A percentile compares a stretch with the other conserved stretches of the same genome.
Conservation (phyloP, 306 rosid genomes). For the Herpetospermum pedunculosum region DNA sequence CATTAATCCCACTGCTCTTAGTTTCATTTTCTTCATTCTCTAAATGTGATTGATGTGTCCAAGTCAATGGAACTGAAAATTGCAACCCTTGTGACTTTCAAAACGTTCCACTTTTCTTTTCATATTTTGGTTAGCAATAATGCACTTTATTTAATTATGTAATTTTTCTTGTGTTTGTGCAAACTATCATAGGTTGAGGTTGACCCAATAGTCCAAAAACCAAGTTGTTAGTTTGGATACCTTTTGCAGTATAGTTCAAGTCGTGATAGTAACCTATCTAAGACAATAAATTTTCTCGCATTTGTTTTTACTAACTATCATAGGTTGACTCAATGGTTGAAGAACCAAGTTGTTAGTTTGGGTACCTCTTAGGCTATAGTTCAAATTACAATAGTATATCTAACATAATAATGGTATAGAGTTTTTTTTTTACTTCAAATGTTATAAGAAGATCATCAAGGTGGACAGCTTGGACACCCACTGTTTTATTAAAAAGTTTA, state of each 20-base stretch:
- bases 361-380: not conserved
- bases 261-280: not conserved
- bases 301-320: not conserved
- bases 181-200: not conserved
- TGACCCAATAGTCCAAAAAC: not conserved
- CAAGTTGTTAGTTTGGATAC: not conserved
- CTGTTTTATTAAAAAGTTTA: not conserved
- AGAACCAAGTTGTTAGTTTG: not conserved
- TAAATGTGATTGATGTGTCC: constrained; percentile 5
- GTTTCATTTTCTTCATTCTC: constrained; percentile 5
- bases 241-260: not conserved
- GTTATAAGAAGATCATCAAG: not conserved
- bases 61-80: not conserved
- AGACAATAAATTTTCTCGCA: not conserved
- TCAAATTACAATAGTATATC: not conserved
- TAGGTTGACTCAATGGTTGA: not conserved
- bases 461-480: not conserved
- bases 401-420: not conserved
- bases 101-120: not conserved
- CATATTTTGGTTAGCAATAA: not conserved
- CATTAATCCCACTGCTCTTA: not conserved
- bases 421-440: not conserved
- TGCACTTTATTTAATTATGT: not conserved
- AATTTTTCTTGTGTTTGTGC: not conserved
- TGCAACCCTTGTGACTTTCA: not conserved